phyloP scores from a whole-genome alignment of 495 filamentous ascomycete genomes.

The Neurospora sp. region DNA sequence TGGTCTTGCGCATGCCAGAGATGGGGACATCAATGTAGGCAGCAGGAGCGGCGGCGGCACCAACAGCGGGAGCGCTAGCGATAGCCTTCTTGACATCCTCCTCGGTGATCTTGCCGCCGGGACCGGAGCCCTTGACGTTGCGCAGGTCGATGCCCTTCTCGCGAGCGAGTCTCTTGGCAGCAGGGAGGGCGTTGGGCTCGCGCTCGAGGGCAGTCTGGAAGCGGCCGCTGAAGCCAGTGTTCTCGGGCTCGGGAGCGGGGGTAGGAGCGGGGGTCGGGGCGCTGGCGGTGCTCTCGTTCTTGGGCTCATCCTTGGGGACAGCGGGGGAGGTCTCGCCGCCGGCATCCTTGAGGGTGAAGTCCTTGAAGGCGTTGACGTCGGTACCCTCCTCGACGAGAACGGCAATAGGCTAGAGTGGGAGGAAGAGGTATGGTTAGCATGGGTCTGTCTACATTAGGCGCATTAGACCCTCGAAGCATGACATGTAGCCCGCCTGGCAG shows the following conservation, averaged over 20 bases:
- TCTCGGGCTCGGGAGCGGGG: slow-evolving; percentile 55
- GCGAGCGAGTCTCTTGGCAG: slow-evolving; percentile 70
- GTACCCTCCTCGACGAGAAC: slow-evolving; percentile 84
- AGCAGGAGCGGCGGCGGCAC: slow-evolving; percentile 43
- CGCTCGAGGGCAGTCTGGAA: slow-evolving; percentile 79
- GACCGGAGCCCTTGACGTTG: slow-evolving; percentile 78
- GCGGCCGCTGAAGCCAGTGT: slow-evolving; percentile 61
- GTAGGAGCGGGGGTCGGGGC: slow-evolving; percentile 50
- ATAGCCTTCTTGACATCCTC: slow-evolving; percentile 77
- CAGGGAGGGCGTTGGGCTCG: slow-evolving; percentile 57
- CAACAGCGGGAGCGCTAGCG: slow-evolving; percentile 25
- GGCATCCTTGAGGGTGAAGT: slow-evolving; percentile 81
- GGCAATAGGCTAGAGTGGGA: slow-evolving; percentile 69
- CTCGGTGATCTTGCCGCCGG: slow-evolving; percentile 80
- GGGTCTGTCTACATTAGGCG: slow-evolving; percentile 11
- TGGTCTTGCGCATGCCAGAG: slow-evolving; percentile 94
- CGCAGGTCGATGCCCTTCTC: slow-evolving; percentile 77
- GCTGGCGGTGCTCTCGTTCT: slow-evolving; percentile 37
- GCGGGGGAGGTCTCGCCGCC: slow-evolving; percentile 64
- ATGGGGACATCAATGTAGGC: slow-evolving; percentile 77
- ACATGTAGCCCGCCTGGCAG: background rate
- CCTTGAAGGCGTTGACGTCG: slow-evolving; percentile 78
- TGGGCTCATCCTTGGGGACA: slow-evolving; percentile 46
- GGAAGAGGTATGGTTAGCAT: background rate
- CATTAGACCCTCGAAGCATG: background rate